Evolutionary conservation across 2,329 filamentous ascomycete genomes (phyloP).

Genomic region (Calonectria multiphialidica): DNA sequence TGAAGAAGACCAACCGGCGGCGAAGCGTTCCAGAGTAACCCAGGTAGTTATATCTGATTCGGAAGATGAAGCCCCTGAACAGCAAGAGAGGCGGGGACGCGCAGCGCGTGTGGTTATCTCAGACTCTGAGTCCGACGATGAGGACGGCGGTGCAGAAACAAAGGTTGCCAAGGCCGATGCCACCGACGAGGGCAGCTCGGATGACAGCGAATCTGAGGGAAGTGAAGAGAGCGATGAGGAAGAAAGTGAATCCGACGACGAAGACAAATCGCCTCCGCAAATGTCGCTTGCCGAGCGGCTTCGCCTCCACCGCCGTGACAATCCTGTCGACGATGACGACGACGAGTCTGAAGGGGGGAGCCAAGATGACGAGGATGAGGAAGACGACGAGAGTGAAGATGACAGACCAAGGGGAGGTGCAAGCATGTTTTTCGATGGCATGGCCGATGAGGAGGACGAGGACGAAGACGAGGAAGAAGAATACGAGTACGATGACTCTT

Average conservation of each 20-base stretch:
- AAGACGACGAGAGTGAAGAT: slow-evolving; percentile 33
- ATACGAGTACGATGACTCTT: slow-evolving; percentile 22
- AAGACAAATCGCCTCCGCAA: slow-evolving; percentile 4
- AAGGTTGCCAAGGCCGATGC: not conserved
- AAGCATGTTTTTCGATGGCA: slow-evolving; percentile 44
- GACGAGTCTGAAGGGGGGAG: slow-evolving; percentile 22
- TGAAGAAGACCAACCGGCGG: slow-evolving; percentile 26
- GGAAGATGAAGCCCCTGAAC: slow-evolving; percentile 27
- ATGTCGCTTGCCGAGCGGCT: slow-evolving; percentile 20
- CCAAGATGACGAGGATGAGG: slow-evolving; percentile 21
- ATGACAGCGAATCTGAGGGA: slow-evolving; percentile 11
- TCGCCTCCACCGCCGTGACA: slow-evolving; percentile 3
- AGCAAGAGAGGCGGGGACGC: not conserved
- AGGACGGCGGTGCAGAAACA: not conserved
- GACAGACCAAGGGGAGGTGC: slow-evolving; percentile 34
- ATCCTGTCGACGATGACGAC: not conserved
- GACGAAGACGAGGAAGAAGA: slow-evolving; percentile 30
- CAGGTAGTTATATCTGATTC: slow-evolving; percentile 38
- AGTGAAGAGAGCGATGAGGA: not conserved
- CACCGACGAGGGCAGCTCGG: not conserved
- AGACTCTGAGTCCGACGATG: slow-evolving; percentile 32
- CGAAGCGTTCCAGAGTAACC: slow-evolving; percentile 41
- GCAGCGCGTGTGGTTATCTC: slow-evolving; percentile 14
- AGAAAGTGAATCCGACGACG: slow-evolving; percentile 20
- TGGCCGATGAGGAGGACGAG: slow-evolving; percentile 51